Conservation (phyloP, 371 early-diverging fungal genomes). For the Encephalitozoon cuniculi region DNA sequence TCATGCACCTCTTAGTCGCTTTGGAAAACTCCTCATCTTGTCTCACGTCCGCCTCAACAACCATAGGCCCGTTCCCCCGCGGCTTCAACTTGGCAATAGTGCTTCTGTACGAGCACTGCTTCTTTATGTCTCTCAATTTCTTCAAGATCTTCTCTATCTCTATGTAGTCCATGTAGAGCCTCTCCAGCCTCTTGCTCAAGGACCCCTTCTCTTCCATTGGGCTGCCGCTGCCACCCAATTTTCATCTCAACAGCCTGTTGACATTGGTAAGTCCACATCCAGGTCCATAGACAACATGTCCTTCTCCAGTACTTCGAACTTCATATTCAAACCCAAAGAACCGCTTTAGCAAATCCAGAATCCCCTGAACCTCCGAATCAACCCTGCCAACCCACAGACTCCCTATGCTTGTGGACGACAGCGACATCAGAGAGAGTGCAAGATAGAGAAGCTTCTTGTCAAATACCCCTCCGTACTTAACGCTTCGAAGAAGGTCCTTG, state of each 20-base stretch:
- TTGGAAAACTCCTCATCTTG: background rate
- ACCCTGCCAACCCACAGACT: slow-evolving; percentile 10
- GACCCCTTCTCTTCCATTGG: background rate
- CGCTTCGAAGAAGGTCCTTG: slow-evolving; percentile 13
- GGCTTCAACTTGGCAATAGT: slow-evolving; percentile 1
- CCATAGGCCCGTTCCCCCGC: background rate
- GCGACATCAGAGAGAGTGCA: slow-evolving; percentile 28
- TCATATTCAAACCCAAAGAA: slow-evolving; percentile 13
- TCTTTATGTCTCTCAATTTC: slow-evolving; percentile 10
- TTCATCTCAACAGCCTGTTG: slow-evolving; percentile 13
- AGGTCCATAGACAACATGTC: background rate
- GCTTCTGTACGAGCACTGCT: background rate
- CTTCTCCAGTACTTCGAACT: background rate
- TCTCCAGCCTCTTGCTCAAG: background rate
- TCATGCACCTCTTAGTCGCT: background rate
- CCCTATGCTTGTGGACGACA: slow-evolving; percentile 13
- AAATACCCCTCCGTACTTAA: slow-evolving; percentile 26
- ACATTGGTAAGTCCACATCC: slow-evolving; percentile 19
- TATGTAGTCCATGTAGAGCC: slow-evolving; percentile 30
- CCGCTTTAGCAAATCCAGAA: slow-evolving; percentile 14
- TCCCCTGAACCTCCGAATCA: background rate
- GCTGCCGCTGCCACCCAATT: background rate
- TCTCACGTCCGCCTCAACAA: background rate
- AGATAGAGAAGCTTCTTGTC: slow-evolving; percentile 31
- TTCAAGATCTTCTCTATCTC: slow-evolving; percentile 27